Percentiles rank a stretch among this genome's conserved stretches.
Conservation (phyloP, 202 grass and related monocot species). For the Hordeum pubiflorum region DNA sequence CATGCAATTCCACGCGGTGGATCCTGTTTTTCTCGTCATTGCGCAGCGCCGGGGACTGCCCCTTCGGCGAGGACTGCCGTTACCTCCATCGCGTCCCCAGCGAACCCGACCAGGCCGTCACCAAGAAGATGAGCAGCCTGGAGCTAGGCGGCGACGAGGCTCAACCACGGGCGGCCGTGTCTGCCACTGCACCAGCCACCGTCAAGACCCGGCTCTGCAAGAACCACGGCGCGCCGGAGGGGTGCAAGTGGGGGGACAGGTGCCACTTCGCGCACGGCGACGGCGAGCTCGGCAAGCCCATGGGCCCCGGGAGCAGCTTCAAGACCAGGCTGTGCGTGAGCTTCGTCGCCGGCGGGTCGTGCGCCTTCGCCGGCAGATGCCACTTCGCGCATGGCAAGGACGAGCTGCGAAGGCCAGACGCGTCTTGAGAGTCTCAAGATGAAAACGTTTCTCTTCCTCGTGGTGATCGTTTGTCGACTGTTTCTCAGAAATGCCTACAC, state of each 20-base stretch:
- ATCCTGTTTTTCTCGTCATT: not conserved
- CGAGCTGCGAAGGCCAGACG: slow-evolving; percentile 36
- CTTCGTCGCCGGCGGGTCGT: slow-evolving; percentile 41
- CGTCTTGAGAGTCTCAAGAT: not conserved
- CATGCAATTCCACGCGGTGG: not conserved
- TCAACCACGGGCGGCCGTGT: not conserved
- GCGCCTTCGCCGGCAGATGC: slow-evolving; percentile 53
- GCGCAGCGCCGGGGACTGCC: slow-evolving; percentile 51
- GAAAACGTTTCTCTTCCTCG: no score
- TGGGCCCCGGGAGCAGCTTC: slow-evolving; percentile 41
- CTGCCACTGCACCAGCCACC: not conserved
- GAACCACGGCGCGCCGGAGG: slow-evolving; percentile 69
- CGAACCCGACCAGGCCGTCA: slow-evolving; percentile 12
- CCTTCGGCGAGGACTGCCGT: slow-evolving; percentile 63
- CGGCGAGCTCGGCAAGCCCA: slow-evolving; percentile 51
- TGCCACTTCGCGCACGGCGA: slow-evolving; percentile 73
- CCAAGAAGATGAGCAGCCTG: slow-evolving; percentile 37
- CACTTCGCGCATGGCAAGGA: slow-evolving; percentile 57
- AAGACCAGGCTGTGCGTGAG: slow-evolving; percentile 76
- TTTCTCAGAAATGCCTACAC: no score
- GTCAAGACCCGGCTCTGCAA: slow-evolving; percentile 70
- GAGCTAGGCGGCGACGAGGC: slow-evolving; percentile 17
- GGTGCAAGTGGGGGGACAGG: slow-evolving; percentile 72
- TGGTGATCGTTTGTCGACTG: no score
- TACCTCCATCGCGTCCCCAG: slow-evolving; percentile 58